These are phyloP conservation scores for Phytomonas sp. DNA, from an alignment of 208 protist genomes.

Conservation along the genomic window DNA sequence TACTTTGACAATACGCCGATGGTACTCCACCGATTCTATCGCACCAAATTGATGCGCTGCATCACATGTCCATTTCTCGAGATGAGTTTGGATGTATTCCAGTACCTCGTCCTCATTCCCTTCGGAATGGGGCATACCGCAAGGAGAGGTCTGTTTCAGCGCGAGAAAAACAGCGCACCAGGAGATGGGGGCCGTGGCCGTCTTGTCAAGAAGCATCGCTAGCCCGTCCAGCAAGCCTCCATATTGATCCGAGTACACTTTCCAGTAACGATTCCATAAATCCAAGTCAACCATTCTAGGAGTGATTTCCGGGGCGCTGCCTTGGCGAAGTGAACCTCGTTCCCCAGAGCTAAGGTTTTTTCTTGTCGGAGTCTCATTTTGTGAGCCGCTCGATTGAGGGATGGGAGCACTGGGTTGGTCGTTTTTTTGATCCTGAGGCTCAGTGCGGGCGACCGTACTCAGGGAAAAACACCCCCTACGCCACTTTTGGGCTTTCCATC, in stretches of 20 bases:
- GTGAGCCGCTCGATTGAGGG: background rate
- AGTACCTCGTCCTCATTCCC: background rate
- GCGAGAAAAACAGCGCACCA: constrained; percentile 17
- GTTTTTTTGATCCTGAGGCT: background rate
- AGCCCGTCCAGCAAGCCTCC: constrained; percentile 17
- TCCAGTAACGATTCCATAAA: constrained; percentile 70
- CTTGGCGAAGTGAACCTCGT: background rate
- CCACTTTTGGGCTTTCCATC: background rate
- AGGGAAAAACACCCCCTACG: background rate
- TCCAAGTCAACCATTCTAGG: constrained; percentile 24
- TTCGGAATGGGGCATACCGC: background rate
- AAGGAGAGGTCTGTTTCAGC: constrained; percentile 2
- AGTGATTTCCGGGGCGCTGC: background rate
- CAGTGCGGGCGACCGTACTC: background rate
- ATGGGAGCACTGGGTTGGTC: background rate
- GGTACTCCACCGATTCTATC: constrained; percentile 27
- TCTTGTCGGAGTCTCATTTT: background rate
- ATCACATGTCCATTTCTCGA: constrained; percentile 6
- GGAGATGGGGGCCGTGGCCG: background rate
- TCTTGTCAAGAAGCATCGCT: constrained; percentile 9
- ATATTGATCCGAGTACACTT: constrained; percentile 16
- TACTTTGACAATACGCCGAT: constrained; percentile 28
- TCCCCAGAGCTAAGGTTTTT: background rate
- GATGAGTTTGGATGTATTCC: background rate
- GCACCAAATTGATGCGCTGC: constrained; percentile 43